These are phyloP conservation scores for Xerocomellus dryophilus DNA, from an alignment of 768 basidiomycete species.

Conservation along the genomic window DNA sequence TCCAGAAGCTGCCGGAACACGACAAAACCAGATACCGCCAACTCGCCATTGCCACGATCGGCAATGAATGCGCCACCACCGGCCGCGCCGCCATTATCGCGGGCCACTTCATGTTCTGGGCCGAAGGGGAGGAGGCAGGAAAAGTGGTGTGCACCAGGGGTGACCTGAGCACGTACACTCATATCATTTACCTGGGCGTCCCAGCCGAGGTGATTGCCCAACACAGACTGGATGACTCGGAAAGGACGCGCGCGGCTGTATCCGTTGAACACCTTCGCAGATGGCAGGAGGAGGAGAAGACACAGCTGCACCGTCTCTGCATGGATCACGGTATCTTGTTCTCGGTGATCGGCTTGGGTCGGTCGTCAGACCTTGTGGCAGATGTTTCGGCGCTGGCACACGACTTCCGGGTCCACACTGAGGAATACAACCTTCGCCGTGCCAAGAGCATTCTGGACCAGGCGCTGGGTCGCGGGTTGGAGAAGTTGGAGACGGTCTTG, in stretches of 20 bases:
- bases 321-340: constrained; percentile 15
- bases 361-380: constrained; percentile 10
- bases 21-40: constrained; percentile 13
- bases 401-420: constrained; percentile 10
- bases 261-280: constrained; percentile 13
- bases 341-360: constrained; percentile 12
- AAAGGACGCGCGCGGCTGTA: constrained; percentile 7
- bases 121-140: constrained; percentile 16
- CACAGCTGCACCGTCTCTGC: constrained; percentile 14
- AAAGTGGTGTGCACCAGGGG: constrained; percentile 15
- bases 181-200: constrained; percentile 13
- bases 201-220: constrained; percentile 13
- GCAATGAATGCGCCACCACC: constrained; percentile 9
- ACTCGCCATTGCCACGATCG: constrained; percentile 11
- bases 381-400: constrained; percentile 11
- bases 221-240: constrained; percentile 10
- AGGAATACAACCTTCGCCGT: constrained; percentile 13
- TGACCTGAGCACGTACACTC: constrained; percentile 17
- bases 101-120: constrained; percentile 17
- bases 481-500: constrained; percentile 13
- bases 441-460: constrained; percentile 14
- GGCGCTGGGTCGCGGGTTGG: constrained; percentile 10
- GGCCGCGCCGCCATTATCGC: constrained; percentile 9
- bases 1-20: constrained; percentile 14
- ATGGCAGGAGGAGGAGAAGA: constrained; percentile 17